A percentile compares a stretch with the other conserved stretches of the same genome.
These are phyloP conservation scores for Apiotrichum gamsii DNA, from an alignment of 1,284 basidiomycete genomes.

Conservation along the genomic window DNA sequence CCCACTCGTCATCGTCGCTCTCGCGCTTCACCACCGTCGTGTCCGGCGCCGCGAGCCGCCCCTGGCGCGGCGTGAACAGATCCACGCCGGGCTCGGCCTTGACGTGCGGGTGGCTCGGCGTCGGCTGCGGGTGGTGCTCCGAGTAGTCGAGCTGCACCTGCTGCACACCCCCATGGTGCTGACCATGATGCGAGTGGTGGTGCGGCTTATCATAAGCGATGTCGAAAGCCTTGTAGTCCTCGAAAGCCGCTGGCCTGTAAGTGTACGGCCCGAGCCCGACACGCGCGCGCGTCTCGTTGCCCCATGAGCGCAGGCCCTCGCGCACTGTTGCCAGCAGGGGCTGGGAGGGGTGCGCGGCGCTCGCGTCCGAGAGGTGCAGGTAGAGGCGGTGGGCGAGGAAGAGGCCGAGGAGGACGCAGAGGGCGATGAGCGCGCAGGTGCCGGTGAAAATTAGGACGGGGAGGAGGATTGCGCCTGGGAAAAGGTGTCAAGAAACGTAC, in stretches of 20 bases:
- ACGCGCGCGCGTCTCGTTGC: slow-evolving; percentile 27
- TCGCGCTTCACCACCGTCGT: neutral
- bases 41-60: neutral
- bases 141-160: neutral
- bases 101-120: neutral
- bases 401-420: slow-evolving; percentile 27
- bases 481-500: neutral
- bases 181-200: too few relatives aligned
- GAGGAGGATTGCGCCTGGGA: slow-evolving; percentile 30
- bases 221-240: slow-evolving; percentile 3
- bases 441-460: slow-evolving; percentile 34
- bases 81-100: neutral
- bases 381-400: slow-evolving; percentile 41
- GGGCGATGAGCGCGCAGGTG: slow-evolving; percentile 21
- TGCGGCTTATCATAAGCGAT: too few relatives aligned
- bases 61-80: neutral
- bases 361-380: slow-evolving; percentile 23
- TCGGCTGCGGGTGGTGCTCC: neutral
- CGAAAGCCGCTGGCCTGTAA: neutral
- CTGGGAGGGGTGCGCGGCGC: neutral
- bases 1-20: neutral
- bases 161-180: neutral
- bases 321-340: neutral
- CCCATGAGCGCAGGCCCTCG: slow-evolving; percentile 13
- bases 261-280: slow-evolving; percentile 9